These are phyloP conservation scores for Funneliformis caledonium DNA, from an alignment of 371 early-diverging fungal species.

Conservation along the genomic window DNA sequence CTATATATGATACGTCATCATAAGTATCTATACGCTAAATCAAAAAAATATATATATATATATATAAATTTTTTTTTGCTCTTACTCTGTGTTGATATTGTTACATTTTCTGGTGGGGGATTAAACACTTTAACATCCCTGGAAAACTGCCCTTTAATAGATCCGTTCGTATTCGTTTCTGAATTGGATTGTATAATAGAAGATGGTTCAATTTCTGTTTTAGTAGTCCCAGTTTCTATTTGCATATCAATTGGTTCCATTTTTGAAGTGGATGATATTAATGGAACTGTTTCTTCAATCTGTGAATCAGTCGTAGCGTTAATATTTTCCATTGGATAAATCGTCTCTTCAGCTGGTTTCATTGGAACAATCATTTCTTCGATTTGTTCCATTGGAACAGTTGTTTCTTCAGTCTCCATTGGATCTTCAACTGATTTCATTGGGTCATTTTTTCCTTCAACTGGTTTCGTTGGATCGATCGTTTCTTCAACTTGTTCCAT, in stretches of 20 bases:
- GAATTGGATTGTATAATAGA: neutral
- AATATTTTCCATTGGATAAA: neutral
- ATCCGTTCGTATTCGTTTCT: neutral
- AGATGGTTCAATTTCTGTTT: neutral
- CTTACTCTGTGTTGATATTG: neutral
- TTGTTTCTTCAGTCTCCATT: neutral
- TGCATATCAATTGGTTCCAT: neutral
- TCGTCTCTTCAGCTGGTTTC: neutral
- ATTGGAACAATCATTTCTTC: too few relatives aligned
- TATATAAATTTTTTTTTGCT: neutral
- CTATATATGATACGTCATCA: constrained; percentile 41
- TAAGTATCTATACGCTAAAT: neutral
- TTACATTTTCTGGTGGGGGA: constrained; percentile 19
- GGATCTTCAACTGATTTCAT: neutral
- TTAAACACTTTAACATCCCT: constrained; percentile 36
- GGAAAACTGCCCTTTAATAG: constrained; percentile 12
- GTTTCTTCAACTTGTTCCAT: neutral
- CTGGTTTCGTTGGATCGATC: neutral
- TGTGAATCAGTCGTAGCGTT: neutral
- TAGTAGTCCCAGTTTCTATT: neutral
- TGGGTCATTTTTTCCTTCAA: neutral
- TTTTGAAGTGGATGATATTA: neutral
- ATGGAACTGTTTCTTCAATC: neutral
- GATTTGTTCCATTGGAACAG: neutral
- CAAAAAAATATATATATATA: neutral